phyloP scores from a whole-genome alignment of 768 basidiomycete genomes.

The Pilatotrama ljubarskyi region DNA sequence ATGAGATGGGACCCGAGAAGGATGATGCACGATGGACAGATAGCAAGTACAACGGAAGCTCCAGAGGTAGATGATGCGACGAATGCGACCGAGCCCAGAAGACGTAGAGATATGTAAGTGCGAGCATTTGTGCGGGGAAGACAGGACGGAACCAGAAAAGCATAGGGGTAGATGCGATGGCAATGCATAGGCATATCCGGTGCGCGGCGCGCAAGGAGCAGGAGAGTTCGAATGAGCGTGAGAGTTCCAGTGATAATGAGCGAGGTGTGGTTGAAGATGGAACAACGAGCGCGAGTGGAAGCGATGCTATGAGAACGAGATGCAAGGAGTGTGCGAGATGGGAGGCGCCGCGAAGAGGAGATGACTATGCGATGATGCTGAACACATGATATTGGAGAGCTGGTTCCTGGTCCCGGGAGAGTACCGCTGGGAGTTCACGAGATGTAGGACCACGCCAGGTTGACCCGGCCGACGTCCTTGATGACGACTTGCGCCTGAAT shows the following conservation, averaged over 20 bases:
- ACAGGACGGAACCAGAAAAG: neutral
- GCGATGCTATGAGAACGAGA: slow-evolving; percentile 4
- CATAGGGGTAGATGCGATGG: neutral
- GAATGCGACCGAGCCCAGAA: neutral
- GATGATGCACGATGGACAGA: neutral
- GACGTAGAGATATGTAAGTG: neutral
- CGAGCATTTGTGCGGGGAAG: neutral
- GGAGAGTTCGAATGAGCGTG: neutral
- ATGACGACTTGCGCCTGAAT: slow-evolving; percentile 30
- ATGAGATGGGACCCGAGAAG: neutral
- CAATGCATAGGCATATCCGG: slow-evolving; percentile 1
- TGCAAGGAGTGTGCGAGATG: slow-evolving; percentile 16
- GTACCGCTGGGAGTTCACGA: slow-evolving; percentile 2
- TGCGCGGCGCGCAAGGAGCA: slow-evolving; percentile 6
- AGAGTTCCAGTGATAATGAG: neutral
- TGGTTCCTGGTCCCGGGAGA: neutral
- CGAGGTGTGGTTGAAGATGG: slow-evolving; percentile 58
- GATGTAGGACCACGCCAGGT: slow-evolving; percentile 31
- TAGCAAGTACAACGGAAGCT: slow-evolving; percentile 1
- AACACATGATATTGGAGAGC: neutral
- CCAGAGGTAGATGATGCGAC: neutral
- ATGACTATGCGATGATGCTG: neutral
- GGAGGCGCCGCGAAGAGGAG: slow-evolving; percentile 1
- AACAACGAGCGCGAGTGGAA: slow-evolving; percentile 33
- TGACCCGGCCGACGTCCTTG: slow-evolving; percentile 31